phyloP scores from a whole-genome alignment of 495 filamentous ascomycete genomes.

The Mycothermus thermophilus region DNA sequence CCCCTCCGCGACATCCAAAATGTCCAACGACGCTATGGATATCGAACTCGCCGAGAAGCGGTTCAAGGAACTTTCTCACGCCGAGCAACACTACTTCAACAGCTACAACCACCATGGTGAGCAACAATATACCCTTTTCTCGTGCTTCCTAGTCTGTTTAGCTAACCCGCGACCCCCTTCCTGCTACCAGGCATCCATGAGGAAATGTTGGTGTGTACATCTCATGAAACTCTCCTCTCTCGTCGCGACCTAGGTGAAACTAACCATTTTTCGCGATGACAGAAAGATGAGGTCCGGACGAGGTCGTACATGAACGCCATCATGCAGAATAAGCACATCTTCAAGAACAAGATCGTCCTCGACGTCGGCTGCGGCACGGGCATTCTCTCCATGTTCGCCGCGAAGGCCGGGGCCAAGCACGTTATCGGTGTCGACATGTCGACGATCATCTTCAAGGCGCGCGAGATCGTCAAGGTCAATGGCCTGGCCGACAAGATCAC shows the following conservation, averaged over 20 bases:
- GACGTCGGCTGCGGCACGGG: slow-evolving; percentile 90
- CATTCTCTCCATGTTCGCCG: slow-evolving; percentile 91
- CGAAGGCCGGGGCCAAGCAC: slow-evolving; percentile 73
- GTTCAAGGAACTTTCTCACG: slow-evolving; percentile 58
- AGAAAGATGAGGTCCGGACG: slow-evolving; percentile 98
- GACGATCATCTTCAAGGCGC: slow-evolving; percentile 77
- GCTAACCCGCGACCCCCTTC: slow-evolving; percentile 18
- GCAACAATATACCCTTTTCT: slow-evolving; percentile 15
- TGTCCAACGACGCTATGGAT: slow-evolving; percentile 31
- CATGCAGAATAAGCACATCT: slow-evolving; percentile 82
- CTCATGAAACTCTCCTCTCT: slow-evolving; percentile 2
- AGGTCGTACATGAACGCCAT: slow-evolving; percentile 93
- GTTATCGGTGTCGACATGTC: slow-evolving; percentile 93
- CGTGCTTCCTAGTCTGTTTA: slow-evolving; percentile 12
- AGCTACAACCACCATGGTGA: slow-evolving; percentile 95
- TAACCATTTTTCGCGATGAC: slow-evolving; percentile 4
- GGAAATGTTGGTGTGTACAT: slow-evolving; percentile 80
- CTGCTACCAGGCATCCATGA: slow-evolving; percentile 75
- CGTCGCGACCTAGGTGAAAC: neutral
- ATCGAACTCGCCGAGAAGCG: slow-evolving; percentile 36
- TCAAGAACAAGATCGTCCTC: slow-evolving; percentile 79
- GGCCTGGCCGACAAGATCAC: slow-evolving; percentile 67
- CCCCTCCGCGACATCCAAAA: too few species aligned
- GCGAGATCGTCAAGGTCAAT: slow-evolving; percentile 72
- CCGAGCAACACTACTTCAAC: slow-evolving; percentile 95